Conservation (phyloP, 768 basidiomycete genomes). For the Tylopilus sp. region DNA sequence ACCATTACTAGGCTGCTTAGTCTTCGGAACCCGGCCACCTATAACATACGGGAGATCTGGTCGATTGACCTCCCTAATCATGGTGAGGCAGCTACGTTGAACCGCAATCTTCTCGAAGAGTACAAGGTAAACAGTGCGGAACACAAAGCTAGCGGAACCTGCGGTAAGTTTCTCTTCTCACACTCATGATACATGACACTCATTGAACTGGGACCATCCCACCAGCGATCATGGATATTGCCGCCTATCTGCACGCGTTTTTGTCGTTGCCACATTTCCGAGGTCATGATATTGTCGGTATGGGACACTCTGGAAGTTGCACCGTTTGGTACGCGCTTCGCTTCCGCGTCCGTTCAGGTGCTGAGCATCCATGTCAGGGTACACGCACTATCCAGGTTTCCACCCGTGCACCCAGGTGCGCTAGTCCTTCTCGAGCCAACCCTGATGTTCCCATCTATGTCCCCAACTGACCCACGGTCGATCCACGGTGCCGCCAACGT, state of each 20-base stretch:
- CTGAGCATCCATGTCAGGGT: conserved; percentile 12
- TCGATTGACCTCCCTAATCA: conserved; percentile 36
- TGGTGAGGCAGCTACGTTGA: conserved; percentile 33
- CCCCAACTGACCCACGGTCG: conserved; percentile 25
- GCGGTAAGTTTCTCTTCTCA: conserved; percentile 16
- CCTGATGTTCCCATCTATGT: conserved; percentile 29
- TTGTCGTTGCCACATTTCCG: conserved; percentile 22
- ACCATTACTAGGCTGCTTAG: conserved; percentile 18
- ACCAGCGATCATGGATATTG: conserved; percentile 23
- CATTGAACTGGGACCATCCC: background rate
- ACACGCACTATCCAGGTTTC: conserved; percentile 17
- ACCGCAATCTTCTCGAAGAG: conserved; percentile 25
- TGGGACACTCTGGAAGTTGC: conserved; percentile 30
- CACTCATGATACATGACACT: too few relatives aligned
- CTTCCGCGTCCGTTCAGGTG: background rate
- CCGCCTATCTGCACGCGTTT: conserved; percentile 24
- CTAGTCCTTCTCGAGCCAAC: conserved; percentile 31
- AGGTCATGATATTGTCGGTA: conserved; percentile 22
- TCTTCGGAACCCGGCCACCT: conserved; percentile 7
- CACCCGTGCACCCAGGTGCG: conserved; percentile 8
- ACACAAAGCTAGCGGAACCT: conserved; percentile 9
- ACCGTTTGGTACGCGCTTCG: conserved; percentile 21
- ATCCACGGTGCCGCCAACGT: conserved; percentile 31
- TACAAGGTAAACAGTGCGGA: conserved; percentile 14
- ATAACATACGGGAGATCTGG: conserved; percentile 32